These are phyloP conservation scores for Populus davidiana DNA, from an alignment of 345 rosid genomes.

Conservation along the genomic window DNA sequence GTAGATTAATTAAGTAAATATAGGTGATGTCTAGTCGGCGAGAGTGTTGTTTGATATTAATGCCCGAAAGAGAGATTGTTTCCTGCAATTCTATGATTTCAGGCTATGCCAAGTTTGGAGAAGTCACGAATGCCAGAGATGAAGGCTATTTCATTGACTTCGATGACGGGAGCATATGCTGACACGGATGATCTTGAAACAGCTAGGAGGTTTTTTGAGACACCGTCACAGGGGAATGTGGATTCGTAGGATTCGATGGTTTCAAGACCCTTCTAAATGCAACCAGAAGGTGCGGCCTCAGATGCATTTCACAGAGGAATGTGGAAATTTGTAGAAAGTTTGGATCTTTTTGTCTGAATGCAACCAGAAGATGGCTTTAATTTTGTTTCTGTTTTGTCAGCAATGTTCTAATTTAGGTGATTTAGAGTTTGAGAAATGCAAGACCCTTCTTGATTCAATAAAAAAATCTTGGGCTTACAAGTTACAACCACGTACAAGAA, in stretches of 20 bases:
- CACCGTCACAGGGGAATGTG: conserved; percentile 34
- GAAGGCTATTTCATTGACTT: conserved; percentile 46
- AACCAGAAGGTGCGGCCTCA: no score
- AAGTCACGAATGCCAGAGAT: conserved; percentile 31
- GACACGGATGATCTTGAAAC: conserved; percentile 16
- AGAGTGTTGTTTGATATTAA: conserved; percentile 32
- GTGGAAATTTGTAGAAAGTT: conserved; percentile 25
- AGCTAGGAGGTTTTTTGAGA: conserved; percentile 21
- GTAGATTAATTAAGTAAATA: conserved; percentile 13
- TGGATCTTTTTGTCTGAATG: conserved; percentile 30
- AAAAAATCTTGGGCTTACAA: not conserved
- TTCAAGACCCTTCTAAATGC: not conserved
- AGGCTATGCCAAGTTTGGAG: conserved; percentile 35
- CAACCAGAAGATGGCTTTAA: conserved; percentile 33
- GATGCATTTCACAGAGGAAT: conserved; percentile 22
- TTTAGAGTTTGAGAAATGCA: conserved; percentile 25
- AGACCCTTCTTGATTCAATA: not conserved
- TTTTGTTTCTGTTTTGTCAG: conserved; percentile 33
- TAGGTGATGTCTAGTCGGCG: conserved; percentile 29
- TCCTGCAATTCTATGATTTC: conserved; percentile 44
- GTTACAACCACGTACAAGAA: not conserved
- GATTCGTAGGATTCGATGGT: conserved; percentile 41
- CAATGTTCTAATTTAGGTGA: conserved; percentile 42
- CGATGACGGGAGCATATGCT: conserved; percentile 33
- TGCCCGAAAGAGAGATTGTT: conserved; percentile 41